A percentile compares a stretch with the other conserved stretches of the same genome.
Evolutionary conservation across 495 filamentous ascomycete genomes (phyloP).

Genomic region (Neohortaea acidophila): DNA sequence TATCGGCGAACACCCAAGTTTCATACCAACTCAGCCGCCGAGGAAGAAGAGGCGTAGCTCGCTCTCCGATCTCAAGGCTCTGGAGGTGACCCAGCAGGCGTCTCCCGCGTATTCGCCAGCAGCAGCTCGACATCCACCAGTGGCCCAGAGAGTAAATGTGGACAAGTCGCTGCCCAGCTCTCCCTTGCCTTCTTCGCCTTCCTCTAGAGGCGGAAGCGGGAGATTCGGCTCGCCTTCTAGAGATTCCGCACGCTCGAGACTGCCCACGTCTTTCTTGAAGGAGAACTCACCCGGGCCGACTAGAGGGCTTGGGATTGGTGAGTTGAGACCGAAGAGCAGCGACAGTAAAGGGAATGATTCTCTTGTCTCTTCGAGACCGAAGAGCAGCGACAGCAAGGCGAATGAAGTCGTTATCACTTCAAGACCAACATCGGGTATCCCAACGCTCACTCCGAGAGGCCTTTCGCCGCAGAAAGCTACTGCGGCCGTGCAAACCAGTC

Average conservation of each 20-base stretch:
- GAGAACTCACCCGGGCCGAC: conserved; percentile 25
- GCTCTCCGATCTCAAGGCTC: conserved; percentile 65
- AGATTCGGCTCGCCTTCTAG: conserved; percentile 18
- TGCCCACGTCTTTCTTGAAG: conserved; percentile 19
- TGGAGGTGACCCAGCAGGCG: conserved; percentile 16
- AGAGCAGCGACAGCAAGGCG: conserved; percentile 30
- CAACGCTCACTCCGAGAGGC: conserved; percentile 26
- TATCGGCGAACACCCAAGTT: conserved; percentile 29
- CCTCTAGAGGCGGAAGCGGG: conserved; percentile 16
- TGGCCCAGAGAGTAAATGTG: conserved; percentile 5
- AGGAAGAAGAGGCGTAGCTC: conserved; percentile 83
- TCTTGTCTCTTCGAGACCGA: conserved; percentile 10
- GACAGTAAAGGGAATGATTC: conserved; percentile 34
- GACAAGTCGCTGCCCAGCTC: conserved; percentile 17
- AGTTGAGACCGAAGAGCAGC: conserved; percentile 21
- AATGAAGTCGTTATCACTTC: conserved; percentile 29
- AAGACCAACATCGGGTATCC: conserved; percentile 31
- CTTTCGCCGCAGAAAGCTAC: conserved; percentile 5
- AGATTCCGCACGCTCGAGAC: conserved; percentile 11
- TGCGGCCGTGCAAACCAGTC: conserved; percentile 1
- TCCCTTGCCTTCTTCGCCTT: conserved; percentile 17
- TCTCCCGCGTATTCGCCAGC: conserved; percentile 22
- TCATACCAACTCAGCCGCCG: conserved; percentile 27
- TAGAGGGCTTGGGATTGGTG: conserved; percentile 2
- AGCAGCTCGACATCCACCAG: conserved; percentile 6